These are phyloP conservation scores for Talaromyces trachyspermus DNA, from an alignment of 495 filamentous ascomycete genomes.

Conservation along the genomic window DNA sequence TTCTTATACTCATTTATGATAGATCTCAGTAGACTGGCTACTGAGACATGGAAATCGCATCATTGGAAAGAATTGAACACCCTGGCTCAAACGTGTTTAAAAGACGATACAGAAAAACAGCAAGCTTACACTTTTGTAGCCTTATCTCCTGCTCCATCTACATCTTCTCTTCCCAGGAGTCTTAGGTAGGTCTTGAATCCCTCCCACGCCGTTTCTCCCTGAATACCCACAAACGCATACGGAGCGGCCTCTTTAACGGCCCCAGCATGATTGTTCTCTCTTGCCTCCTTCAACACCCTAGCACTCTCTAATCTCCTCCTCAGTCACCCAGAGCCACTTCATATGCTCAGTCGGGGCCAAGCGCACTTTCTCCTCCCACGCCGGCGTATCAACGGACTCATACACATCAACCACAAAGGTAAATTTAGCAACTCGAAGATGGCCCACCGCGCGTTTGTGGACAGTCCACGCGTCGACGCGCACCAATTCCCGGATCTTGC, in stretches of 20 bases:
- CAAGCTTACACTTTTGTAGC: background rate
- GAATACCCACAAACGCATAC: conserved; percentile 12
- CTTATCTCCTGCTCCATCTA: background rate
- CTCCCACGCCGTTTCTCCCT: conserved; percentile 12
- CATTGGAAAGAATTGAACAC: too few relatives aligned
- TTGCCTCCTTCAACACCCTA: background rate
- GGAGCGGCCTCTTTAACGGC: background rate
- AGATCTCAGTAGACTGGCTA: too few relatives aligned
- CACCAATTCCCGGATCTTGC: conserved; percentile 36
- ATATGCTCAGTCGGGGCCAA: conserved; percentile 39
- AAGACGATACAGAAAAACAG: background rate
- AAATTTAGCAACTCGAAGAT: conserved; percentile 21
- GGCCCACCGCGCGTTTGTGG: conserved; percentile 9
- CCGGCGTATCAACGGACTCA: conserved; percentile 13
- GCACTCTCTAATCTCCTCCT: conserved; percentile 26
- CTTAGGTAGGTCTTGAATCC: conserved; percentile 11
- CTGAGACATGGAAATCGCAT: too few relatives aligned
- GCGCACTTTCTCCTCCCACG: conserved; percentile 23
- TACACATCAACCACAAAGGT: conserved; percentile 33
- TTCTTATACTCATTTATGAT: too few relatives aligned
- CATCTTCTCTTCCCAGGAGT: background rate
- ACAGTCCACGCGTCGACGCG: conserved; percentile 24
- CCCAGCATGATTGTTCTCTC: conserved; percentile 15
- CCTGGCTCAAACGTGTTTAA: too few relatives aligned
- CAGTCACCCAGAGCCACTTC: conserved; percentile 35